Evolutionary conservation across 75 land plant genomes (phyloP).

Genomic region (Larix kaempferi): DNA sequence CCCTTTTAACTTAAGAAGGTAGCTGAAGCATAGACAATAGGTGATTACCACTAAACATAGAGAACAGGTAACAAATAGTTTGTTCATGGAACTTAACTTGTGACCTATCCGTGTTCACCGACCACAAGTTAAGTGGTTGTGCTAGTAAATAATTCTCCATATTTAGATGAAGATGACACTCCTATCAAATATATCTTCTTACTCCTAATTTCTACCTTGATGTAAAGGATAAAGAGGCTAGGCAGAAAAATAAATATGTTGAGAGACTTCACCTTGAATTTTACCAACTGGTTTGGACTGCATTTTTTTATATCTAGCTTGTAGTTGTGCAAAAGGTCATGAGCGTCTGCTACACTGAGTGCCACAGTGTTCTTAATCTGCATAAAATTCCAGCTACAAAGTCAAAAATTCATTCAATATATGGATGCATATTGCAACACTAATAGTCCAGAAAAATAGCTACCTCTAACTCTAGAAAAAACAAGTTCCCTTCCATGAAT

Average conservation of each 20-base stretch:
- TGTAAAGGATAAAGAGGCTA: background rate
- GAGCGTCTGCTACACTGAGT: conserved; percentile 49
- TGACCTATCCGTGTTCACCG: too few species aligned
- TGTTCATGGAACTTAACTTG: too few species aligned
- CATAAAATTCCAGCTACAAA: background rate
- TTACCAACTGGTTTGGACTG: conserved; percentile 24
- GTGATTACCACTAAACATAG: too few species aligned
- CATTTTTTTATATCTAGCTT: conserved; percentile 38
- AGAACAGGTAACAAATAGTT: too few species aligned
- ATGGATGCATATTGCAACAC: background rate
- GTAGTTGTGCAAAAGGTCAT: conserved; percentile 45
- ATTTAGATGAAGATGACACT: background rate
- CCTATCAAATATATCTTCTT: background rate
- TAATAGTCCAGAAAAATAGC: background rate
- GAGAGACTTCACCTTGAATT: conserved; percentile 43
- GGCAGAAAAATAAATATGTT: background rate
- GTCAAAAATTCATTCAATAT: background rate
- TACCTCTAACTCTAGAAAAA: background rate
- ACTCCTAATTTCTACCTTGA: too few species aligned
- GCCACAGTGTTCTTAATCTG: conserved; percentile 59
- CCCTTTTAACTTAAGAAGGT: too few species aligned
- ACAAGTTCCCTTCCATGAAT: conserved; percentile 71
- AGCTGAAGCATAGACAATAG: too few species aligned
- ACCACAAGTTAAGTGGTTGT: too few species aligned
- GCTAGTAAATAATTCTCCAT: background rate